These are phyloP conservation scores for Cordyceps sp. DNA, from an alignment of 2,329 filamentous ascomycete species.

Conservation along the genomic window DNA sequence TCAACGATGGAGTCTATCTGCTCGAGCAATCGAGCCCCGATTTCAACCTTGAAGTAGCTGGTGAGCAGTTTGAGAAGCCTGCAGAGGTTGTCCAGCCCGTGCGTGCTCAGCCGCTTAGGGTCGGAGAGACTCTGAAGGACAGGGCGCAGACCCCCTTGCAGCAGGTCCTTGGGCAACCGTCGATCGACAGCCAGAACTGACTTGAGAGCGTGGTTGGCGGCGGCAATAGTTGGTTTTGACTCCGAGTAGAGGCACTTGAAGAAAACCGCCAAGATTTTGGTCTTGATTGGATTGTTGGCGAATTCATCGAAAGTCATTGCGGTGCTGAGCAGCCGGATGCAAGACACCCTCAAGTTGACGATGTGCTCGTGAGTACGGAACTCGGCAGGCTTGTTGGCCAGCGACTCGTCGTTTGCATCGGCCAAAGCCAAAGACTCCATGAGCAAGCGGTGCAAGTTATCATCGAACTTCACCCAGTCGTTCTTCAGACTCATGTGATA, in stretches of 20 bases:
- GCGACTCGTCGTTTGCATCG: conserved; percentile 82
- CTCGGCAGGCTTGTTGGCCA: conserved; percentile 85
- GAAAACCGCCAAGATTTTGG: conserved; percentile 79
- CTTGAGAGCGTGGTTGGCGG: conserved; percentile 79
- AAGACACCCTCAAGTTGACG: conserved; percentile 78
- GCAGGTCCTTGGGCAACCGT: conserved; percentile 84
- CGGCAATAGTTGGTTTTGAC: conserved; percentile 80
- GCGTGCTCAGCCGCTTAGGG: conserved; percentile 73
- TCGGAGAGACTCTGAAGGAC: conserved; percentile 96
- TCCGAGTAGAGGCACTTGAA: conserved; percentile 96
- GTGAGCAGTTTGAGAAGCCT: conserved; percentile 80
- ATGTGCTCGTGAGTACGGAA: conserved; percentile 94
- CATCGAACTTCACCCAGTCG: conserved; percentile 82
- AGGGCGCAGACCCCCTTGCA: conserved; percentile 84
- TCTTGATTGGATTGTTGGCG: conserved; percentile 49
- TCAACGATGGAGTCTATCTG: conserved; percentile 88
- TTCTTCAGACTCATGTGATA: conserved; percentile 84
- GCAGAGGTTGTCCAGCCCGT: conserved; percentile 80
- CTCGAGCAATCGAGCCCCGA: conserved; percentile 80
- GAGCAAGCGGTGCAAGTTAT: conserved; percentile 73
- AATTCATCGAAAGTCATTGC: conserved; percentile 92
- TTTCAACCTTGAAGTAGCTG: conserved; percentile 98
- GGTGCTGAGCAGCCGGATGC: conserved; percentile 80
- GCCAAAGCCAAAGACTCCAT: conserved; percentile 89
- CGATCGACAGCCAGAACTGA: conserved; percentile 76